These are phyloP conservation scores for Sugiyamaella americana DNA, from an alignment of 805 yeast genomes.

Conservation along the genomic window DNA sequence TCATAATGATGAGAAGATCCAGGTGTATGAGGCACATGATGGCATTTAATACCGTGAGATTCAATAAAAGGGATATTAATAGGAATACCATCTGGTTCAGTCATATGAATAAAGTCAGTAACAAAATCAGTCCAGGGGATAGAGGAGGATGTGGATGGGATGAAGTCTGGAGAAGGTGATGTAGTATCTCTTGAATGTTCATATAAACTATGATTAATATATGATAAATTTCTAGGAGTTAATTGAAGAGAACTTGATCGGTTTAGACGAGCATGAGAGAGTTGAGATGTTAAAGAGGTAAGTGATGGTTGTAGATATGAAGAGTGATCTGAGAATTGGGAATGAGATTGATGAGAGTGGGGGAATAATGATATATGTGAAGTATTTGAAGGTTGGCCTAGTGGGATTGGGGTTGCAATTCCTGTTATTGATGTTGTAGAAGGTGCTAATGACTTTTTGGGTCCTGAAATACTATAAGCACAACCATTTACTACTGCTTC, in stretches of 20 bases:
- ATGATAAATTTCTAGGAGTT: neutral
- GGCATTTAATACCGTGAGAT: conserved; percentile 6
- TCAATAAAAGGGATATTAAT: conserved; percentile 3
- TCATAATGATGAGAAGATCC: conserved; percentile 4
- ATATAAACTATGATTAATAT: too few species aligned
- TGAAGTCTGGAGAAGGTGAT: neutral
- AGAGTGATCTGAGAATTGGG: neutral
- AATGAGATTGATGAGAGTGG: neutral
- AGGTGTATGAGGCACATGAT: conserved; percentile 11
- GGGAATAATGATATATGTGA: too few species aligned
- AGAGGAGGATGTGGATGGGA: neutral
- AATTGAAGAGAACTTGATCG: neutral
- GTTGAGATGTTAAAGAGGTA: too few species aligned
- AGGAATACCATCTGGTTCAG: conserved; percentile 9
- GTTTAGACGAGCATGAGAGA: neutral
- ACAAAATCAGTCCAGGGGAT: conserved; percentile 43
- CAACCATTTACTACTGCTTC: conserved; percentile 51
- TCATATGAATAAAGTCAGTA: conserved; percentile 53
- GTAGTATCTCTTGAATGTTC: too few species aligned
- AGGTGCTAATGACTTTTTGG: neutral
- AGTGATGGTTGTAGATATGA: neutral
- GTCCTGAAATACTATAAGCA: conserved; percentile 40
- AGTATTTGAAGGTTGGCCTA: too few species aligned
- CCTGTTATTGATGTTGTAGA: neutral
- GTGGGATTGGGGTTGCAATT: neutral